phyloP scores from a whole-genome alignment of 495 filamentous ascomycete species.

The Penicillium robsamsonii region DNA sequence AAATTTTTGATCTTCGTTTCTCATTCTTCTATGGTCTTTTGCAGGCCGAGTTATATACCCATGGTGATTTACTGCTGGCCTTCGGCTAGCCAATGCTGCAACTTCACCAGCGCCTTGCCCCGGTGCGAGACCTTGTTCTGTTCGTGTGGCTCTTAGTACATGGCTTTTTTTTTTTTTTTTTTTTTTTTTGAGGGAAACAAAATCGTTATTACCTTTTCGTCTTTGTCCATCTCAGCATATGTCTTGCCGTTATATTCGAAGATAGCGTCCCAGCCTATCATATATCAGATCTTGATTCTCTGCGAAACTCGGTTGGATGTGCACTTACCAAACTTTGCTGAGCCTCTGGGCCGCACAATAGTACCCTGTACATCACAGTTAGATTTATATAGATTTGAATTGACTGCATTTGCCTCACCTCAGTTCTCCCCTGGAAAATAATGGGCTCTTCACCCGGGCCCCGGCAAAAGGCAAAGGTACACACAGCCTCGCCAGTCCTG shows the following conservation, averaged over 20 bases:
- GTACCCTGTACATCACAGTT: slow-evolving; percentile 37
- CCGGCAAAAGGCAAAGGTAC: slow-evolving; percentile 88
- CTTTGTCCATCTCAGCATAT: slow-evolving; percentile 96
- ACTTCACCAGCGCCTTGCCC: slow-evolving; percentile 75
- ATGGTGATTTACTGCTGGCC: slow-evolving; percentile 28
- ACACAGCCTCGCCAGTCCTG: slow-evolving; percentile 87
- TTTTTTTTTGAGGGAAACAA: not conserved
- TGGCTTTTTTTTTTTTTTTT: not conserved
- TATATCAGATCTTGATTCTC: not conserved
- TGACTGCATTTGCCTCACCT: slow-evolving; percentile 26
- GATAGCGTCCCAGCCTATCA: slow-evolving; percentile 85
- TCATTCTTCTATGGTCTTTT: slow-evolving; percentile 10
- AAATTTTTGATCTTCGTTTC: slow-evolving; percentile 4
- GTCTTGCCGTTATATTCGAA: slow-evolving; percentile 94
- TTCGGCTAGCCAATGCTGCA: slow-evolving; percentile 77
- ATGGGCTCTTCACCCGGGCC: slow-evolving; percentile 81
- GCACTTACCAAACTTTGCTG: slow-evolving; percentile 77
- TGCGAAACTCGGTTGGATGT: not conserved
- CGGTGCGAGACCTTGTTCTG: slow-evolving; percentile 90
- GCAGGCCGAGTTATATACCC: slow-evolving; percentile 18
- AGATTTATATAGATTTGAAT: slow-evolving; percentile 1
- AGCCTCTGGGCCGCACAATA: slow-evolving; percentile 52
- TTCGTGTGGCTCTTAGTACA: slow-evolving; percentile 6
- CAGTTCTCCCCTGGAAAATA: slow-evolving; percentile 87
- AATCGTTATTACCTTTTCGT: slow-evolving; percentile 57